These are phyloP conservation scores for Lactarius evosmus DNA, from an alignment of 768 basidiomycete genomes.

Conservation along the genomic window DNA sequence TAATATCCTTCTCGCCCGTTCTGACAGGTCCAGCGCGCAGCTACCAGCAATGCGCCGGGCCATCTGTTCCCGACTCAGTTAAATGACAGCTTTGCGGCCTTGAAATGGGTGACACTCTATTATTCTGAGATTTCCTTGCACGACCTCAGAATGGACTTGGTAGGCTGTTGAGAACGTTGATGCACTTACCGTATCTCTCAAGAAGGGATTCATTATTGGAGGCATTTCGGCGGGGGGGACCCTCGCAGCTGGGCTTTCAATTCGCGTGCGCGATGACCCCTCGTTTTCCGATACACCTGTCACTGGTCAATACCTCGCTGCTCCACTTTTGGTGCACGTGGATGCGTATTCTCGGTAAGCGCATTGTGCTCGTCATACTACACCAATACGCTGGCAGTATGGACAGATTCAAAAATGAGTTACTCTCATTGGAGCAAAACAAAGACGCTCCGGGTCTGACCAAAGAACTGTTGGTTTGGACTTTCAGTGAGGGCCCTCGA, in stretches of 20 bases:
- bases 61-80: slow-evolving; percentile 27
- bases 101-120: slow-evolving; percentile 29
- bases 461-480: background rate
- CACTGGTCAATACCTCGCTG: slow-evolving; percentile 31
- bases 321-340: slow-evolving; percentile 29
- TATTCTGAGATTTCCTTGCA: background rate
- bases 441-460: slow-evolving; percentile 1
- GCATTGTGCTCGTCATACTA: background rate
- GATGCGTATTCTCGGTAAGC: slow-evolving; percentile 27
- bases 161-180: slow-evolving; percentile 21
- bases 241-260: slow-evolving; percentile 29
- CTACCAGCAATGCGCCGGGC: slow-evolving; percentile 25
- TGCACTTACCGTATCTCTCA: slow-evolving; percentile 21
- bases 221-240: slow-evolving; percentile 32
- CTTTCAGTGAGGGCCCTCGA: background rate
- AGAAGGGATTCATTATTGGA: slow-evolving; percentile 31
- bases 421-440: slow-evolving; percentile 15
- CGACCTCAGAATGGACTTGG: too few relatives aligned
- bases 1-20: background rate
- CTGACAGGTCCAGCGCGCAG: background rate
- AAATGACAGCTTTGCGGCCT: slow-evolving; percentile 30
- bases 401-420: slow-evolving; percentile 1
- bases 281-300: slow-evolving; percentile 26
- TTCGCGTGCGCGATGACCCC: slow-evolving; percentile 30
- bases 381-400: background rate